Evolutionary conservation across 768 basidiomycete species (phyloP).

Genomic region (Mycena capillaripes): DNA sequence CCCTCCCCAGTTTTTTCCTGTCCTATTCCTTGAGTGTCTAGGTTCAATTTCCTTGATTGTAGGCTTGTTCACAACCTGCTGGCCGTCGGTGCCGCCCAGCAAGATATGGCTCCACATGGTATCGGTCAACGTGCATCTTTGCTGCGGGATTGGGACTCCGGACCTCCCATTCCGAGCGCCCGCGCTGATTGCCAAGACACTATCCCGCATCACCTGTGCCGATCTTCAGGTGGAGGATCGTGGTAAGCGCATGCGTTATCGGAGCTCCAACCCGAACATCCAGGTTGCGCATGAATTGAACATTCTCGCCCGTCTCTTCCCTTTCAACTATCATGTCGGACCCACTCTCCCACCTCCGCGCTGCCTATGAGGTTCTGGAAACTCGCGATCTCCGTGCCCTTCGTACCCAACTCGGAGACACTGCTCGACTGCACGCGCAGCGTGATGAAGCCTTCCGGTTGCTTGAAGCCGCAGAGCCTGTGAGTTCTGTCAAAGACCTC

Average conservation of each 20-base stretch:
- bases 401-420: slow-evolving; percentile 11
- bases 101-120: too few relatives aligned
- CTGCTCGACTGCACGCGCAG: not conserved
- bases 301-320: not conserved
- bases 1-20: not conserved
- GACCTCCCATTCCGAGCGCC: not conserved
- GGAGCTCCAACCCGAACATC: too few relatives aligned
- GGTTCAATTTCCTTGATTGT: not conserved
- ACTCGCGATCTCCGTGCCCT: not conserved
- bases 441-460: slow-evolving; percentile 9
- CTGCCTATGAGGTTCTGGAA: not conserved
- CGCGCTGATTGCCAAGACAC: not conserved
- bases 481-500: not conserved
- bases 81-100: not conserved
- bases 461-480: not conserved
- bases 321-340: not conserved
- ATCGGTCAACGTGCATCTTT: not conserved
- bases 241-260: too few relatives aligned
- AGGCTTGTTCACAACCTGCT: not conserved
- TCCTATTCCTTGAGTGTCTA: not conserved
- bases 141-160: too few relatives aligned
- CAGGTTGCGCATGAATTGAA: not conserved
- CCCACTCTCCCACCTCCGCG: slow-evolving; percentile 2
- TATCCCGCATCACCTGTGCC: too few relatives aligned
- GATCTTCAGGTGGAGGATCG: too few relatives aligned